Evolutionary conservation across 768 basidiomycete genomes (phyloP).

Genomic region (Daedaleopsis sinensis): DNA sequence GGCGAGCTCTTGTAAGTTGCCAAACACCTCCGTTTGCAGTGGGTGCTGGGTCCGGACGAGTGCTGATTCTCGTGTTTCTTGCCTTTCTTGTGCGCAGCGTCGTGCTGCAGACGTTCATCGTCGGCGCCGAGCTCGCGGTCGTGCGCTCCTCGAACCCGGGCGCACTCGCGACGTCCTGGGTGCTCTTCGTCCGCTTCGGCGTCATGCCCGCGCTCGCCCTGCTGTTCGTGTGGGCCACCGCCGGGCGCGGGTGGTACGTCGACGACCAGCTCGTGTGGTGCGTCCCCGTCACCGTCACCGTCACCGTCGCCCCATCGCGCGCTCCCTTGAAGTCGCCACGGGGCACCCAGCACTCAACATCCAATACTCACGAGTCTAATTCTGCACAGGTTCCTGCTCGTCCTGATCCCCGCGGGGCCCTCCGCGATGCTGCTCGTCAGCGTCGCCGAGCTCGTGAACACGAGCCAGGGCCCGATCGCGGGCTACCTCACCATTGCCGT

Average conservation of each 20-base stretch:
- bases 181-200: conserved; percentile 31
- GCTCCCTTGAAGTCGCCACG: no score
- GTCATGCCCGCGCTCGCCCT: conserved; percentile 31
- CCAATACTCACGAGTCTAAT: no score
- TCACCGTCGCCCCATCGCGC: no score
- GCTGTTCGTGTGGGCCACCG: conserved; percentile 30
- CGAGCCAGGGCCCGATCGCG: conserved; percentile 32
- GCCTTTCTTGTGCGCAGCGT: conserved; percentile 18
- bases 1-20: conserved; percentile 30
- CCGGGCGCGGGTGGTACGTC: conserved; percentile 31
- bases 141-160: conserved; percentile 26
- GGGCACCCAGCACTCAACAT: no score
- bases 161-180: conserved; percentile 18
- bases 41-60: no score
- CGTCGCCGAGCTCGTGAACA: conserved; percentile 32
- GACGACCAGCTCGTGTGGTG: conserved; percentile 35
- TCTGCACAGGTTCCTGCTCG: conserved; percentile 30
- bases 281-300: no score
- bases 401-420: conserved; percentile 32
- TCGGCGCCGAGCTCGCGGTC: conserved; percentile 32
- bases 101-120: conserved; percentile 31
- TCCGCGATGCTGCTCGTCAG: conserved; percentile 36
- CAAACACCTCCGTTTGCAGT: not conserved
- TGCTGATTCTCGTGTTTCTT: not conserved
- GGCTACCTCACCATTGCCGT: conserved; percentile 32